Evolutionary conservation across 2,329 filamentous ascomycete species (phyloP).

Genomic region (Alternaria tenuissima): DNA sequence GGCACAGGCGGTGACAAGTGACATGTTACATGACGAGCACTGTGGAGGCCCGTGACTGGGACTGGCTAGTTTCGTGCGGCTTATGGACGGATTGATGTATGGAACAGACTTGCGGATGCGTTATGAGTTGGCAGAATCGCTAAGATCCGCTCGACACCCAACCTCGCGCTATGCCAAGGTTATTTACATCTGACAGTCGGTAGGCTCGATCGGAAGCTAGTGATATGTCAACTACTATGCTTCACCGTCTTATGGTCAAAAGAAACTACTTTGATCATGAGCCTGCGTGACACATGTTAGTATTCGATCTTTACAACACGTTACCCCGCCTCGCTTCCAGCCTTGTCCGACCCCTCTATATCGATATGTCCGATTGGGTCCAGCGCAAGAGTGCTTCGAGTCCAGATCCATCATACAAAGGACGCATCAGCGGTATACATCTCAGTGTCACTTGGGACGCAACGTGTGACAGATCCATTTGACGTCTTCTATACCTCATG

Average conservation of each 20-base stretch:
- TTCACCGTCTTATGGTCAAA: slow-evolving; percentile 8
- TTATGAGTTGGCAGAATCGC: slow-evolving; percentile 49
- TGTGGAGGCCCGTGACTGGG: slow-evolving; percentile 30
- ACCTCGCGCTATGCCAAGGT: slow-evolving; percentile 25
- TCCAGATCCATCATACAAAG: not conserved
- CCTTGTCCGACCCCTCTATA: slow-evolving; percentile 10
- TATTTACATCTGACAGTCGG: slow-evolving; percentile 3
- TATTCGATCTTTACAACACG: not conserved
- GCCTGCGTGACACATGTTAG: slow-evolving; percentile 5
- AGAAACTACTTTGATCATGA: not conserved
- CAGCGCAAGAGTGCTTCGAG: not conserved
- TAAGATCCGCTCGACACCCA: slow-evolving; percentile 36
- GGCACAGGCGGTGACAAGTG: slow-evolving; percentile 49
- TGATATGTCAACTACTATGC: not conserved
- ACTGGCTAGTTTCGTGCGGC: slow-evolving; percentile 46
- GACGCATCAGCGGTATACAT: not conserved
- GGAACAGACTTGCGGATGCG: slow-evolving; percentile 43
- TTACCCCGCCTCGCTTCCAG: slow-evolving; percentile 15
- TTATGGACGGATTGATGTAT: slow-evolving; percentile 41
- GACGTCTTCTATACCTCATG: not conserved
- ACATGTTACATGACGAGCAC: slow-evolving; percentile 50
- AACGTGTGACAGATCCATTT: not conserved
- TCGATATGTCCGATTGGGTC: slow-evolving; percentile 1
- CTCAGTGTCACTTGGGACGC: not conserved
- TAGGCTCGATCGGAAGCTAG: slow-evolving; percentile 9